Conservation (phyloP, 768 basidiomycete species). For the Rubroboletus pulcherrimus region DNA sequence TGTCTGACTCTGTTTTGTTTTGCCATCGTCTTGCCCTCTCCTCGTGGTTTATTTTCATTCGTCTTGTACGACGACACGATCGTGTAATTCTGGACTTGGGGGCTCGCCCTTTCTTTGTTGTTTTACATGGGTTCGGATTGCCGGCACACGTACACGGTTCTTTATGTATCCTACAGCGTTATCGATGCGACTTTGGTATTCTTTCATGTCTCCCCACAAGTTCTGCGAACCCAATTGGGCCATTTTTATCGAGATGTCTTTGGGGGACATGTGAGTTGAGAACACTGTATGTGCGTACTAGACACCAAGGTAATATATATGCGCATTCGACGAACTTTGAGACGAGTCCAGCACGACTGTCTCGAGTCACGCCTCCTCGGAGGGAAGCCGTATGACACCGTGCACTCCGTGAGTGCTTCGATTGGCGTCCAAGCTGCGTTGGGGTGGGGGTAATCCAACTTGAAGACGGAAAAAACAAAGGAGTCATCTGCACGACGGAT, state of each 20-base stretch:
- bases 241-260: neutral
- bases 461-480: no score
- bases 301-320: neutral
- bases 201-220: neutral
- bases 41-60: neutral
- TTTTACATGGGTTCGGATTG: neutral
- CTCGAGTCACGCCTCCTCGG: no score
- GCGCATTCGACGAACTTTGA: no score
- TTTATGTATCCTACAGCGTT: neutral
- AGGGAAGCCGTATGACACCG: no score
- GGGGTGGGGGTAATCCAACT: no score
- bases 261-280: neutral
- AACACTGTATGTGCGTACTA: neutral
- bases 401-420: neutral
- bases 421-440: no score
- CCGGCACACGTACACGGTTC: neutral
- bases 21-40: neutral
- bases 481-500: no score
- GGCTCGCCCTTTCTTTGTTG: neutral
- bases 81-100: neutral
- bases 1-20: neutral
- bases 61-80: neutral
- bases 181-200: neutral
- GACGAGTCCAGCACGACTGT: neutral
- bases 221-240: neutral